Evolutionary conservation across 768 basidiomycete genomes (phyloP).

Genomic region (Austroboletus festivus): DNA sequence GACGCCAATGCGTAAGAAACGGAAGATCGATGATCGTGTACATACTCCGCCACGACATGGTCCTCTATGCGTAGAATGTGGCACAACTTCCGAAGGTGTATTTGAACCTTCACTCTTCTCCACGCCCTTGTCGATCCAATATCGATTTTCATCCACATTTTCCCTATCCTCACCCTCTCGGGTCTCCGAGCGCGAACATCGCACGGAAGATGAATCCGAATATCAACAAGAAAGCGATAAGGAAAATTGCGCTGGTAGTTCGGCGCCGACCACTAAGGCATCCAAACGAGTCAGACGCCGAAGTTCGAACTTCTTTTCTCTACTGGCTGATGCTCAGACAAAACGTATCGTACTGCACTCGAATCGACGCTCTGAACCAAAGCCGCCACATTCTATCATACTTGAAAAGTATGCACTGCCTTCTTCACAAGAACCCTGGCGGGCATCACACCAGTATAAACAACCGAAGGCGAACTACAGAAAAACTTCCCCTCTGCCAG

Average conservation of each 20-base stretch:
- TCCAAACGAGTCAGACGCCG: constrained; percentile 15
- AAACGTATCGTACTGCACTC: constrained; percentile 37
- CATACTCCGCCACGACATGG: not conserved
- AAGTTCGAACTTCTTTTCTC: constrained; percentile 36
- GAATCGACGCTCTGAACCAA: constrained; percentile 4
- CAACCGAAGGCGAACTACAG: constrained; percentile 2
- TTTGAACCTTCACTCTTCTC: not conserved
- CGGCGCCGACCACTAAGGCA: constrained; percentile 2
- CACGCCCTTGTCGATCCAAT: not conserved
- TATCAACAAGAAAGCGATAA: constrained; percentile 21
- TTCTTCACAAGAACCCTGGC: constrained; percentile 6
- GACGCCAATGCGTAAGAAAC: constrained; percentile 32
- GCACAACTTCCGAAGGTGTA: not conserved
- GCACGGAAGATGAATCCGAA: constrained; percentile 21
- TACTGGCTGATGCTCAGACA: constrained; percentile 39
- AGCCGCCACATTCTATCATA: constrained; percentile 11
- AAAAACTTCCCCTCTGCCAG: not conserved
- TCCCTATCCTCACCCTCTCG: constrained; percentile 11
- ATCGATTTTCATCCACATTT: constrained; percentile 3
- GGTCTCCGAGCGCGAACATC: constrained; percentile 11
- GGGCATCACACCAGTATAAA: constrained; percentile 8
- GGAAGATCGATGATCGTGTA: constrained; percentile 7
- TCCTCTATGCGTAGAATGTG: not conserved
- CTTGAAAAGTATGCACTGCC: constrained; percentile 14
- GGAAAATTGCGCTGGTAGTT: constrained; percentile 17